These are phyloP conservation scores for Arabis alpina DNA, from an alignment of 345 rosid genomes.

Conservation along the genomic window DNA sequence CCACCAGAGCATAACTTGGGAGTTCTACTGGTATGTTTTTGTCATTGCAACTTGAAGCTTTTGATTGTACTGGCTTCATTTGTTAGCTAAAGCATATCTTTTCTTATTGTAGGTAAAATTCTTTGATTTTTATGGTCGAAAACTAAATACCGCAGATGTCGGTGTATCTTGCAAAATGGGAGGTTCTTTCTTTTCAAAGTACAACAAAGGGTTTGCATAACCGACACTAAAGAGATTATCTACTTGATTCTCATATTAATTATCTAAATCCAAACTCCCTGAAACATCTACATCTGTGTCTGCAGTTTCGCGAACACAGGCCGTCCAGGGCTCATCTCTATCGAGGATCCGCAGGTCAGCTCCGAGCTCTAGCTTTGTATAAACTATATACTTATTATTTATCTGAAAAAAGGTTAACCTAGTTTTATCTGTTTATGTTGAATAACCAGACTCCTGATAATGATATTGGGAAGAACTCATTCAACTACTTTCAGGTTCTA, in stretches of 20 bases:
- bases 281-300: not conserved
- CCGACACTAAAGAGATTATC: slow-evolving; percentile 3
- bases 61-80: not conserved
- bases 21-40: slow-evolving; percentile 70
- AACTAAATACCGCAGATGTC: slow-evolving; percentile 74
- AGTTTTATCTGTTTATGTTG: slow-evolving; percentile 12
- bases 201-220: slow-evolving; percentile 65
- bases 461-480: slow-evolving; percentile 90
- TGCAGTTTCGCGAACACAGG: slow-evolving; percentile 63
- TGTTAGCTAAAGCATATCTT: slow-evolving; percentile 30
- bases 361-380: slow-evolving; percentile 19
- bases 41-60: slow-evolving; percentile 2
- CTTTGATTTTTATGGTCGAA: slow-evolving; percentile 89
- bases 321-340: slow-evolving; percentile 79
- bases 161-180: slow-evolving; percentile 80
- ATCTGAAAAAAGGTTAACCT: slow-evolving; percentile 8
- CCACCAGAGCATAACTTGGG: slow-evolving; percentile 80
- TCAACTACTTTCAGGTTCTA: slow-evolving; percentile 90
- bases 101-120: slow-evolving; percentile 65
- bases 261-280: not conserved
- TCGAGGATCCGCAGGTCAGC: slow-evolving; percentile 93
- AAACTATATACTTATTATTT: not conserved
- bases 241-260: slow-evolving; percentile 18
- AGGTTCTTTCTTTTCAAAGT: slow-evolving; percentile 76
- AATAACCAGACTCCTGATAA: slow-evolving; percentile 74